Evolutionary conservation across 148 eudicot species (phyloP).

Genomic region (Oxyria digyna): DNA sequence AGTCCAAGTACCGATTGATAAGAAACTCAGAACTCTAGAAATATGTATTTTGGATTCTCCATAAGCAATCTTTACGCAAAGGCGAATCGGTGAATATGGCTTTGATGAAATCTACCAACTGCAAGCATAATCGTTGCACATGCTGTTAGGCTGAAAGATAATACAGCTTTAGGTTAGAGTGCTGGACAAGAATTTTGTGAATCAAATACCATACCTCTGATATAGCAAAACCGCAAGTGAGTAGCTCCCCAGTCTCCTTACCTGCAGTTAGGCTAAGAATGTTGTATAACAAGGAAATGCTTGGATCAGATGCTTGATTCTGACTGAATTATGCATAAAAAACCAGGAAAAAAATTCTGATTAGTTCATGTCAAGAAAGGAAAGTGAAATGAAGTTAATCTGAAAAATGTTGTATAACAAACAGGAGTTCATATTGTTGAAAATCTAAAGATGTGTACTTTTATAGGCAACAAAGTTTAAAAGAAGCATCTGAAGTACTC

Average conservation of each 20-base stretch:
- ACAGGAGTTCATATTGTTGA: background rate
- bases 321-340: too few species aligned
- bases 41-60: constrained; percentile 57
- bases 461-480: background rate
- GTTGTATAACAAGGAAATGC: too few species aligned
- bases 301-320: too few species aligned
- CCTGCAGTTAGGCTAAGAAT: too few species aligned
- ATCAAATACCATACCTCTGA: constrained; percentile 51
- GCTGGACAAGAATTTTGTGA: background rate
- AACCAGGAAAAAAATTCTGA: too few species aligned
- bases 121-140: constrained; percentile 12
- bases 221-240: constrained; percentile 52
- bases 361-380: too few species aligned
- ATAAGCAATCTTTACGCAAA: constrained; percentile 74
- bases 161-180: background rate
- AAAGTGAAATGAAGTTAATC: too few species aligned
- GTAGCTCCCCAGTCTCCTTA: constrained; percentile 86
- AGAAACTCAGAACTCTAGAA: constrained; percentile 15
- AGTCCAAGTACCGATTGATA: background rate
- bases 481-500: background rate
- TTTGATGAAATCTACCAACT: constrained; percentile 87
- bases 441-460: background rate
- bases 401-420: too few species aligned
- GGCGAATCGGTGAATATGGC: constrained; percentile 93
- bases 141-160: background rate